Evolutionary conservation across 1,284 basidiomycete species (phyloP).

Genomic region (Leccinum pachyderme): DNA sequence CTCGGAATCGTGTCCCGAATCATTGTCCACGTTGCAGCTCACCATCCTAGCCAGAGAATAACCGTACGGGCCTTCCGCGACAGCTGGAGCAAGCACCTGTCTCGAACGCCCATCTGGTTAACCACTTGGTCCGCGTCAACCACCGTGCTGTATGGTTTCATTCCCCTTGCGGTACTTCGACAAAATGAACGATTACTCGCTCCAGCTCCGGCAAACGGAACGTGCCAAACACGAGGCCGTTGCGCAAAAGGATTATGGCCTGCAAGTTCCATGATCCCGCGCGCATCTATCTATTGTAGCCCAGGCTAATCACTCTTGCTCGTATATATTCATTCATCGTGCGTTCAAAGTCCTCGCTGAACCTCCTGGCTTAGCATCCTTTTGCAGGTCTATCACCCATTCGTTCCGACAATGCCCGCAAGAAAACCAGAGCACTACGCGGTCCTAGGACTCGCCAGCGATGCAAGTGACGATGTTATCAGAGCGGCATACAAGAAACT

Average conservation of each 20-base stretch:
- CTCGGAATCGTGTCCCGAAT: neutral
- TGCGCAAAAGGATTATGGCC: conserved; percentile 12
- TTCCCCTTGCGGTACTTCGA: conserved; percentile 17
- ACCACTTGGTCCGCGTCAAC: too few species aligned
- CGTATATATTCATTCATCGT: conserved; percentile 31
- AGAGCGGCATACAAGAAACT: conserved; percentile 36
- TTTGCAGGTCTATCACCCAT: conserved; percentile 8
- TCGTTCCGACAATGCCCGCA: conserved; percentile 29
- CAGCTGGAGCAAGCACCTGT: neutral
- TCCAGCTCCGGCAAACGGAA: conserved; percentile 31
- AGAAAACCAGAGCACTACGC: conserved; percentile 24
- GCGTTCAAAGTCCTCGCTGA: conserved; percentile 12
- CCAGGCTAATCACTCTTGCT: conserved; percentile 25
- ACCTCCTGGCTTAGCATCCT: conserved; percentile 1
- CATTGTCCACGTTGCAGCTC: neutral
- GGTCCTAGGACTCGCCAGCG: conserved; percentile 30
- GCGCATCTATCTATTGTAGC: conserved; percentile 23
- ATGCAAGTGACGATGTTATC: conserved; percentile 34
- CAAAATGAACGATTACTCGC: conserved; percentile 29
- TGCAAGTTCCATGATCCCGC: conserved; percentile 26
- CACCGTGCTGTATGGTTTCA: conserved; percentile 11
- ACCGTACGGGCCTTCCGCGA: too few species aligned
- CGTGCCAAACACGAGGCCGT: conserved; percentile 35
- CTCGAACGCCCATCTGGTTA: neutral
- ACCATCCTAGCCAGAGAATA: too few species aligned